phyloP scores from a whole-genome alignment of 1,284 basidiomycete species.

The Ceratobasidium sp. region DNA sequence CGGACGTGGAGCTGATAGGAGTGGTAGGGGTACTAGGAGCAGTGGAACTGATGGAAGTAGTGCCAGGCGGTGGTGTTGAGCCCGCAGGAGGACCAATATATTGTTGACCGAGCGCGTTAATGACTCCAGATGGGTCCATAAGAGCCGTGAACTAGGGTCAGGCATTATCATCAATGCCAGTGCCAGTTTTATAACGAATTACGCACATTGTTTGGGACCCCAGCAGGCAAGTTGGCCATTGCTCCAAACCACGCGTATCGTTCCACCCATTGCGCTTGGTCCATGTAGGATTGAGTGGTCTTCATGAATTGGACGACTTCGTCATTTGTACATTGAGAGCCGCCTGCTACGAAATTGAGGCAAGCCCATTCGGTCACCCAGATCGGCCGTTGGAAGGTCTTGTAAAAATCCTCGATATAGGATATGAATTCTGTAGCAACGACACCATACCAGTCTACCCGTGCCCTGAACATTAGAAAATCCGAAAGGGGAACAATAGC shows the following conservation, averaged over 20 bases:
- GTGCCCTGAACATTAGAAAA: not conserved
- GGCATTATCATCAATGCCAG: constrained; percentile 10
- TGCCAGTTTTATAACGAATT: not conserved
- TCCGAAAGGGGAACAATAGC: constrained; percentile 5
- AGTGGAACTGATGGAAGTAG: constrained; percentile 13
- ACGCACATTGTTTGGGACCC: constrained; percentile 36
- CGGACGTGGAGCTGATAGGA: not conserved
- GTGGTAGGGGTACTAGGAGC: constrained; percentile 1
- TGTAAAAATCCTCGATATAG: constrained; percentile 67
- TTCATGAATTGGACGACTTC: constrained; percentile 62
- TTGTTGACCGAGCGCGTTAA: constrained; percentile 56
- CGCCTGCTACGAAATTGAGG: constrained; percentile 58
- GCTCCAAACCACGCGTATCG: constrained; percentile 66
- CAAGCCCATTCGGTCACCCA: constrained; percentile 79
- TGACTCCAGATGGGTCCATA: constrained; percentile 54
- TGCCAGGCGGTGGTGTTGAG: not conserved
- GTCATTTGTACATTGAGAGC: constrained; percentile 57
- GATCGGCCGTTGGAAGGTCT: constrained; percentile 66
- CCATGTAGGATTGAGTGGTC: constrained; percentile 61
- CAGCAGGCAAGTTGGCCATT: constrained; percentile 52
- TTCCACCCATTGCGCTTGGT: constrained; percentile 61
- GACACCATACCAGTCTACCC: constrained; percentile 70
- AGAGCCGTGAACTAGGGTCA: constrained; percentile 55
- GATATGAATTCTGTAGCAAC: constrained; percentile 64
- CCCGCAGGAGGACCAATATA: constrained; percentile 54